Evolutionary conservation across 768 basidiomycete genomes (phyloP).

Genomic region (Suillus clintonianus): DNA sequence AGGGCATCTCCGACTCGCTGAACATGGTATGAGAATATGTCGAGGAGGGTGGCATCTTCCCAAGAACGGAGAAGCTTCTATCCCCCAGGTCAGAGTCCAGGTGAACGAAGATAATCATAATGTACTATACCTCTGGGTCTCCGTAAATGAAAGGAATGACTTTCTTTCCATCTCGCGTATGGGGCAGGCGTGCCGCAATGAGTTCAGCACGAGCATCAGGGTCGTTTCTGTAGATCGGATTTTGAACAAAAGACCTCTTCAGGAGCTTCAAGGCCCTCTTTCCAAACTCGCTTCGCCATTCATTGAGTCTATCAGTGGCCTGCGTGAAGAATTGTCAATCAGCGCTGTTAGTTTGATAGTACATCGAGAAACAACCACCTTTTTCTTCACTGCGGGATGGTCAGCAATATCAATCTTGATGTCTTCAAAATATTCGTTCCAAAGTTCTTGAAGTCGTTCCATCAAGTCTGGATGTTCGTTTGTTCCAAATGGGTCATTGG

Average conservation of each 20-base stretch:
- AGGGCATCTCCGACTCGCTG: neutral
- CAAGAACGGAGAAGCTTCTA: neutral
- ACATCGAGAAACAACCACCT: neutral
- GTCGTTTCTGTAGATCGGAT: conserved; percentile 3
- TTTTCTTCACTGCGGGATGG: conserved; percentile 5
- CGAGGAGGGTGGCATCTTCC: neutral
- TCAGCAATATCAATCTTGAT: neutral
- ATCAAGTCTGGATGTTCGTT: conserved; percentile 5
- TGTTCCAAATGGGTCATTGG: conserved; percentile 6
- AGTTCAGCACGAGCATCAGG: neutral
- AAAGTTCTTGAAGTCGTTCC: conserved; percentile 2
- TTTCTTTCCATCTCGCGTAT: neutral
- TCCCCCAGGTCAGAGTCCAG: neutral
- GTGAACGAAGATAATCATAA: neutral
- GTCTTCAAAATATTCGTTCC: neutral
- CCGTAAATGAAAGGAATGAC: conserved; percentile 4
- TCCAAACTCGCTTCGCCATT: conserved; percentile 6
- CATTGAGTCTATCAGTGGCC: conserved; percentile 7
- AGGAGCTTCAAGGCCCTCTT: neutral
- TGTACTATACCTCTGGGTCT: neutral
- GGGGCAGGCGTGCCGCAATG: neutral
- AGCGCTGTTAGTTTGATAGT: neutral
- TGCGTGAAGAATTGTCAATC: neutral
- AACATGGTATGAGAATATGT: conserved; percentile 6
- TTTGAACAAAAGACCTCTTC: neutral